Evolutionary conservation across 768 basidiomycete genomes (phyloP).

Genomic region (Mycena leptocephala): DNA sequence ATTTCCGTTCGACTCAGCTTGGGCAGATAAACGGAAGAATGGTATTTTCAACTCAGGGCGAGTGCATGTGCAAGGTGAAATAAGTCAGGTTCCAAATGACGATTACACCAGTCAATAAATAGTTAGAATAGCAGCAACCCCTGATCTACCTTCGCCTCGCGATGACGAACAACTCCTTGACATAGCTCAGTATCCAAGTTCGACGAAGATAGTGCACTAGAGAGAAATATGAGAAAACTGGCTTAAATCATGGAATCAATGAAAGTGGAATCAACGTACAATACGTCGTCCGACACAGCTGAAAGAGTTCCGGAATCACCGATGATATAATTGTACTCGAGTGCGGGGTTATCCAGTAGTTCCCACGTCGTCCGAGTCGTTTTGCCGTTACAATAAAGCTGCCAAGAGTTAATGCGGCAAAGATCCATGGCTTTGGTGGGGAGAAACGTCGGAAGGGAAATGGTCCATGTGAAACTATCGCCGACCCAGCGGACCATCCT

Average conservation of each 20-base stretch:
- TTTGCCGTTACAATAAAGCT: neutral
- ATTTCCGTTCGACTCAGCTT: no score
- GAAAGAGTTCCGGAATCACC: neutral
- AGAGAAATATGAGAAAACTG: neutral
- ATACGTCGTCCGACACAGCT: neutral
- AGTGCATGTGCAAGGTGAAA: no score
- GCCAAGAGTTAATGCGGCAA: slow-evolving; percentile 9
- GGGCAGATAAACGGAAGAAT: no score
- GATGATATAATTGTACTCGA: neutral
- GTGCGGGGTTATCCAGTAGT: neutral
- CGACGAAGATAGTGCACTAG: neutral
- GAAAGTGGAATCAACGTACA: neutral
- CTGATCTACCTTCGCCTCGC: neutral
- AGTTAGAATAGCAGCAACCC: no score
- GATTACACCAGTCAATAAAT: no score
- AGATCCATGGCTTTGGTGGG: neutral
- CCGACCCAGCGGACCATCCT: slow-evolving; percentile 17
- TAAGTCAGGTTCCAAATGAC: no score
- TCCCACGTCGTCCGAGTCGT: neutral
- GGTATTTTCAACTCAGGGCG: no score
- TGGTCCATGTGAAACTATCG: slow-evolving; percentile 16
- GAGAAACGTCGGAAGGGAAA: neutral
- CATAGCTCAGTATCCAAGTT: neutral
- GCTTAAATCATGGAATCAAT: neutral
- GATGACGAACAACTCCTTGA: neutral